Base-by-base conservation (phyloP, 768 basidiomycete genomes). In the Lactarius pseudohatsudake region DNA sequence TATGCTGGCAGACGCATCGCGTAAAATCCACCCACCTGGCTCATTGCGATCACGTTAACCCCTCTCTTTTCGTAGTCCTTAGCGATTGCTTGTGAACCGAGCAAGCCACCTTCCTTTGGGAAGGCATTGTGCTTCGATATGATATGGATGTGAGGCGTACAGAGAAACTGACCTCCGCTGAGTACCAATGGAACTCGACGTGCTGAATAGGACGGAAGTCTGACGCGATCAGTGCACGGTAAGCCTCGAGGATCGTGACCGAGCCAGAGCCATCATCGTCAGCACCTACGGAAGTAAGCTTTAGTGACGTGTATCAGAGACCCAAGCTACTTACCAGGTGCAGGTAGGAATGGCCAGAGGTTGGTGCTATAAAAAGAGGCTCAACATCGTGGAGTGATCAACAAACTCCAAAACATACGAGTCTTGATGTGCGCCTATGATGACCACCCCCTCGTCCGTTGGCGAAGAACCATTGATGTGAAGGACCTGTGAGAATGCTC, bases 51-150 rank as follows among this genome's bases (percentile, higher is more conserved):
- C 67, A 94, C 90, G 72, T 89, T 86, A 62, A 84, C 82, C 7
- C 78, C 79, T 64, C 82, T 82, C 28, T 78, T 73, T 72, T 85
- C 86, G 74, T 96, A 97, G 66, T 84, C 82, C 71, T 81, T 80
- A 43, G 94, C 94, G 59, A 98, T 84, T 20, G 94, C 95, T 77
- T 96, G 94, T 43, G 91, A 94, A 47, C 95, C 95, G 61, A 94
- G 85, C 43, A 94, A 83, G 15, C 92, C 92, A 59, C 86, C 89
- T 78, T 93, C 91, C 91, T 91, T 70, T 56, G 36, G 50, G 30
- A 4, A 61, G 26, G 13, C 30, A 32, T 56, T 55, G 26, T 36
- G 30, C 7, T 34, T 38, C 11, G 53, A 47, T 54, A 53, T 53
- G 22, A 13, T 36, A 62, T 22, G 61, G 62, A 32, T 36, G 59